These are phyloP conservation scores for Cucumis cinereus DNA, from an alignment of 306 rosid genomes.

Conservation along the genomic window DNA sequence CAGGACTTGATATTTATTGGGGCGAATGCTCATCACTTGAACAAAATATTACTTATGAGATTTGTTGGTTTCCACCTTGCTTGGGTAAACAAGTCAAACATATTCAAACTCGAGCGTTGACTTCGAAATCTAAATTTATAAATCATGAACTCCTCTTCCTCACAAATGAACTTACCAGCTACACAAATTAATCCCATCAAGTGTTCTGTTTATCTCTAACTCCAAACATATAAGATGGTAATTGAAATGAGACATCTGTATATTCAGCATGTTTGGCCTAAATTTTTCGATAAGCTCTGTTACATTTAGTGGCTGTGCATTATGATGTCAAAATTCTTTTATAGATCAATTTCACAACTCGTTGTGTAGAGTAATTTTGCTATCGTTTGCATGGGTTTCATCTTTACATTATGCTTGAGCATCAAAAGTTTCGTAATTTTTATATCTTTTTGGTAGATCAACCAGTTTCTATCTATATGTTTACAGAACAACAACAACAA, in stretches of 20 bases:
- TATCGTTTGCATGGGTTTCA: not conserved
- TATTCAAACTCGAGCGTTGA: not conserved
- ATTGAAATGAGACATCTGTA: not conserved
- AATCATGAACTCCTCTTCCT: not conserved
- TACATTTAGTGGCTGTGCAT: not conserved
- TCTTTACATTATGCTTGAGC: not conserved
- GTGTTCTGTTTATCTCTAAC: not conserved
- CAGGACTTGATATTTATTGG: not conserved
- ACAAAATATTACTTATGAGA: not conserved
- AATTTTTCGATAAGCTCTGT: not conserved
- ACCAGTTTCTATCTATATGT: not conserved
- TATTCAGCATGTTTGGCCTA: not conserved
- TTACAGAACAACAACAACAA: slow-evolving; percentile 59
- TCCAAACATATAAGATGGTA: not conserved
- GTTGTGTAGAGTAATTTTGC: not conserved
- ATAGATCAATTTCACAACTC: not conserved
- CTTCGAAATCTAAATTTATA: not conserved
- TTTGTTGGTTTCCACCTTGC: not conserved
- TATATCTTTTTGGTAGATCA: not conserved
- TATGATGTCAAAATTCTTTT: not conserved
- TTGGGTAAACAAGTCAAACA: not conserved
- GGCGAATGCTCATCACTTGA: not conserved
- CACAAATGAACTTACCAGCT: not conserved
- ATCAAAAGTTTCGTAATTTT: not conserved
- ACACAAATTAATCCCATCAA: not conserved